A percentile compares a stretch with the other conserved stretches of the same genome.
Evolutionary conservation across 2,329 filamentous ascomycete genomes (phyloP).

Genomic region (Colletotrichum filicis): DNA sequence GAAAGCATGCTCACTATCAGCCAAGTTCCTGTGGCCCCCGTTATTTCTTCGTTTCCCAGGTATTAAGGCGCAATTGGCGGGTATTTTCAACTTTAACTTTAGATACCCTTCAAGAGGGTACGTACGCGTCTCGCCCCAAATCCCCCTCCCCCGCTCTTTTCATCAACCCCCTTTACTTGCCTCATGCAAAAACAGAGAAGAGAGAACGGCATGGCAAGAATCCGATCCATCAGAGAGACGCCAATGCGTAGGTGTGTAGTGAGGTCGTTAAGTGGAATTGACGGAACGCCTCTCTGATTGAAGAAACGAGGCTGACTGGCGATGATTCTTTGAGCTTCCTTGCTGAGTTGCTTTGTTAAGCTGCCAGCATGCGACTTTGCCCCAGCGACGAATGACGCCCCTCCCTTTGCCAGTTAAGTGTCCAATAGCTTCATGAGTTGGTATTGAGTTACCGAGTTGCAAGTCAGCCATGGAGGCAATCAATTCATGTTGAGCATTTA

Average conservation of each 20-base stretch:
- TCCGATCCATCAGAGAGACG: neutral
- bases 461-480: too few species aligned
- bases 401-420: neutral
- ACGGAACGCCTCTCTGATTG: neutral
- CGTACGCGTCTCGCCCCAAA: neutral
- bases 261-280: neutral
- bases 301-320: neutral
- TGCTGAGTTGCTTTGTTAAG: too few species aligned
- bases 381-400: neutral
- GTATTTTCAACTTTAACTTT: neutral
- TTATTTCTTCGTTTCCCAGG: neutral
- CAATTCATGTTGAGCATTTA: too few species aligned
- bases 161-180: neutral
- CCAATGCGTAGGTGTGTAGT: neutral
- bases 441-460: neutral
- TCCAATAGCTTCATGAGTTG: neutral
- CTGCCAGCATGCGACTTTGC: neutral
- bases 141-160: too few species aligned
- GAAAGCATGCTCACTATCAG: neutral
- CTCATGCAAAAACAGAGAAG: neutral
- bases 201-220: neutral
- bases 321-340: neutral
- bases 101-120: neutral
- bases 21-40: too few species aligned
- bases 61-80: too few species aligned